These are phyloP conservation scores for Pulicaria dysenterica DNA, from an alignment of 129 eudicot species.

Conservation along the genomic window DNA sequence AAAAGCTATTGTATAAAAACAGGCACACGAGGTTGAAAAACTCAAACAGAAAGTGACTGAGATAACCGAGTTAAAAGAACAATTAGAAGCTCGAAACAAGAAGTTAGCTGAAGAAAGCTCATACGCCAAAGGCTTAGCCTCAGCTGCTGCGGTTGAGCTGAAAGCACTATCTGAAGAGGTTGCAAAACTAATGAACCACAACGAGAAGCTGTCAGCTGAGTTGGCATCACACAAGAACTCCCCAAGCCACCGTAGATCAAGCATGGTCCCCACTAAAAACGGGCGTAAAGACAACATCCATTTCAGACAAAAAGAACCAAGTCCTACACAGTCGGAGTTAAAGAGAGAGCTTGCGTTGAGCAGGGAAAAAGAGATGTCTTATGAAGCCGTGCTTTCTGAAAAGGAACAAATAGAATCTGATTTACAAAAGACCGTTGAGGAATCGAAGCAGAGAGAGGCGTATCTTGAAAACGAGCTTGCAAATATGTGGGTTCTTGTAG, in stretches of 20 bases:
- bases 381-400: slow-evolving; percentile 73
- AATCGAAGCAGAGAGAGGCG: slow-evolving; percentile 86
- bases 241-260: slow-evolving; percentile 50
- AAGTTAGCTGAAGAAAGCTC: slow-evolving; percentile 93
- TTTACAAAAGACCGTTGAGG: slow-evolving; percentile 66
- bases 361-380: slow-evolving; percentile 75
- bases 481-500: slow-evolving; percentile 96
- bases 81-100: slow-evolving; percentile 66
- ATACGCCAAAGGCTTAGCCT: slow-evolving; percentile 96
- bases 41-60: slow-evolving; percentile 58
- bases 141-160: slow-evolving; percentile 96
- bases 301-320: slow-evolving; percentile 59
- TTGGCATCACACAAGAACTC: slow-evolving; percentile 63
- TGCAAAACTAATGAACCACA: slow-evolving; percentile 91
- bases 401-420: slow-evolving; percentile 71
- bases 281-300: slow-evolving; percentile 60
- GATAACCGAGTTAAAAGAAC: slow-evolving; percentile 61
- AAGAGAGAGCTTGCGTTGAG: slow-evolving; percentile 78
- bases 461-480: slow-evolving; percentile 96
- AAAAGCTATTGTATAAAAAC: slow-evolving; percentile 7
- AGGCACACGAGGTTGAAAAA: slow-evolving; percentile 71
- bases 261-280: slow-evolving; percentile 40
- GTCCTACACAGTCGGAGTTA: slow-evolving; percentile 49
- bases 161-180: slow-evolving; percentile 97
- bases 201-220: slow-evolving; percentile 58